Conservation (phyloP, 495 filamentous ascomycete species). For the Lophiostoma macrostomum region DNA sequence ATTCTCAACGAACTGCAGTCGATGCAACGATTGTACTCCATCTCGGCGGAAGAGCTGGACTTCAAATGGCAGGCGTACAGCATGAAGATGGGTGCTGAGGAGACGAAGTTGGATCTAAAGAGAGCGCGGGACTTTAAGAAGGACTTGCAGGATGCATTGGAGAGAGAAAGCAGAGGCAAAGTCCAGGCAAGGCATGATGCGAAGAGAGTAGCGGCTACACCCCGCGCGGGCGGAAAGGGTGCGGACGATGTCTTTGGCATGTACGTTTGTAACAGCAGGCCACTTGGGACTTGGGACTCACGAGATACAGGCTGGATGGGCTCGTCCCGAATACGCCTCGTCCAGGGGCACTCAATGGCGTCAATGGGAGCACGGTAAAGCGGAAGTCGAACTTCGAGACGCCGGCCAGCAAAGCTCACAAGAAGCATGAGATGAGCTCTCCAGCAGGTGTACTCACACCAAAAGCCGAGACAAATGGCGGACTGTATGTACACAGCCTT, state of each 20-base stretch:
- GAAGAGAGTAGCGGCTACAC: conserved; percentile 64
- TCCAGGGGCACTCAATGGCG: conserved; percentile 42
- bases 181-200: conserved; percentile 56
- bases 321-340: conserved; percentile 71
- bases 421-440: conserved; percentile 46
- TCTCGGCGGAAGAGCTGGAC: conserved; percentile 77
- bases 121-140: conserved; percentile 75
- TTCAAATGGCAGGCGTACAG: conserved; percentile 98
- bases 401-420: conserved; percentile 54
- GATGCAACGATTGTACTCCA: conserved; percentile 75
- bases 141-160: conserved; percentile 77
- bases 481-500: conserved; percentile 27
- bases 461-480: conserved; percentile 13
- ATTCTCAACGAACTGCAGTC: conserved; percentile 74
- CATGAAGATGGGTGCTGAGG: conserved; percentile 81
- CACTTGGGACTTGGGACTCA: conserved; percentile 14
- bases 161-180: conserved; percentile 65
- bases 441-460: conserved; percentile 42
- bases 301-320: conserved; percentile 62
- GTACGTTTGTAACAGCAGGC: conserved; percentile 48
- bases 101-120: conserved; percentile 65
- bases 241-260: conserved; percentile 77
- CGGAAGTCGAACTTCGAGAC: conserved; percentile 61
- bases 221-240: conserved; percentile 53
- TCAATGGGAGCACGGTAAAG: conserved; percentile 57